Base-by-base conservation (phyloP, 306 rosid genomes). In the Quercus agrifolia region DNA sequence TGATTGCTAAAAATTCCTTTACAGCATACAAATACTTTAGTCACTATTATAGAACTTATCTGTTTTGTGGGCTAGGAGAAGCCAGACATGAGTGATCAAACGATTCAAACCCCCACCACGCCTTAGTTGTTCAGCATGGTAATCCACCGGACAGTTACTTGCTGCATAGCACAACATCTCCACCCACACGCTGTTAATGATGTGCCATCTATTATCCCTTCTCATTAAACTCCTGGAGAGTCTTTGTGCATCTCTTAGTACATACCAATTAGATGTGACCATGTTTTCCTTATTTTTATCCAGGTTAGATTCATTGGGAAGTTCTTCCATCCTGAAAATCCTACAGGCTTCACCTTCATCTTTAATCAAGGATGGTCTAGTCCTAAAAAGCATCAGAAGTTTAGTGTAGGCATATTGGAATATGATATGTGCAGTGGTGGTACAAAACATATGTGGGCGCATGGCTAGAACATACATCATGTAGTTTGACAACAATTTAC, bases 81-180 rank as follows among this genome's bases (percentile, higher is more conserved):
- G 79, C 94, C 89, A 90, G 54, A 87, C 86, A 88, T 90, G 94
- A 74, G 91, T 88, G 72, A 90, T 81, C 79, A 88, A n/a, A n/a
- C n/a, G n/a, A n/a, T n/a, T n/a, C n/a, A n/a, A 82, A 73, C 91
- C 92, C 10, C 94, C 94, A 49, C 92, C 92, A 75, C 90, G 80
- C 64, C 92, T 85, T 56, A 90, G 85, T 75, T 88, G 94, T 71
- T 85, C 89, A 25, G 91, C 79, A 80, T 90, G 94, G 59, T 85
- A 81, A 79, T 86, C 91, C 12, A 80, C 78, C 46, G 76, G 70
- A 78, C 92, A 90, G 59, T 85, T 83, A 25, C 86, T 88, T 19
- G 94, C 88, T 49, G 92, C 94, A 87, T 83, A 88, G 64, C 94
- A 85, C 88, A 86, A 27, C 89, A 90, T 90, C 80, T 90, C 94